Evolutionary conservation across 2,329 filamentous ascomycete species (phyloP).

Genomic region (Didymella pinodella): DNA sequence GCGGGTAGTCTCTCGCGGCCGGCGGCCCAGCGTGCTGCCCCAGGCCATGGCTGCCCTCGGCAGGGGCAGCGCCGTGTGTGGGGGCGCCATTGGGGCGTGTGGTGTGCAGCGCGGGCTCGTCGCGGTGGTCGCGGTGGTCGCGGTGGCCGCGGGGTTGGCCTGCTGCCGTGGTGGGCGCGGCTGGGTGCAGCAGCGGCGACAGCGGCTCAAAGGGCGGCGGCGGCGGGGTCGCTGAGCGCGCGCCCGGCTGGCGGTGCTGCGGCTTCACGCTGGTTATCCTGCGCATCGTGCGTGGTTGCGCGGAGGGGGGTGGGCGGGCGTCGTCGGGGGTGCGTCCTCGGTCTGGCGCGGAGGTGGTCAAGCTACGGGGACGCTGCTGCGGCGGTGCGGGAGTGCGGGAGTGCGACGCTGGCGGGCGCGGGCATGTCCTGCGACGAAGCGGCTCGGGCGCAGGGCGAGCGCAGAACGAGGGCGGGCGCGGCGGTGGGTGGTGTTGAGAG

Average conservation of each 20-base stretch:
- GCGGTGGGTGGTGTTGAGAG: conserved; percentile 24
- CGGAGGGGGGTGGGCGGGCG: conserved; percentile 19
- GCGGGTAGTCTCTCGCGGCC: background rate
- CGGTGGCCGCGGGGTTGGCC: conserved; percentile 34
- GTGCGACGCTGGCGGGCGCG: conserved; percentile 30
- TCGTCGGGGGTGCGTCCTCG: conserved; percentile 22
- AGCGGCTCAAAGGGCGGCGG: conserved; percentile 48
- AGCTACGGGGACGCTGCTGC: conserved; percentile 40
- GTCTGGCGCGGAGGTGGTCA: conserved; percentile 31
- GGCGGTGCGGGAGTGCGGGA: conserved; percentile 20
- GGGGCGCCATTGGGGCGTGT: conserved; percentile 23
- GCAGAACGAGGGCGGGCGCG: conserved; percentile 21
- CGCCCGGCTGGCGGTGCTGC: conserved; percentile 42
- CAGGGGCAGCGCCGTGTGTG: conserved; percentile 3
- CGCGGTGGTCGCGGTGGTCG: conserved; percentile 24
- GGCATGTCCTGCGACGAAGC: conserved; percentile 41
- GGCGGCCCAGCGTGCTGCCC: background rate
- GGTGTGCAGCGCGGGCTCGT: conserved; percentile 11
- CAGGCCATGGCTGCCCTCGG: background rate
- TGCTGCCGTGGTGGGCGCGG: conserved; percentile 27
- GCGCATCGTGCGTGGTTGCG: conserved; percentile 38
- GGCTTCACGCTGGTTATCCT: conserved; percentile 46
- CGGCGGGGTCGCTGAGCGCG: conserved; percentile 43
- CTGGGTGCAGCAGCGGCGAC: conserved; percentile 42
- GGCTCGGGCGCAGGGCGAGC: conserved; percentile 22